Evolutionary conservation across 441 rosid genomes (phyloP), one percentile per base, ranked within the genome.

Genomic region (Pelargonium cotyledonis): DNA sequence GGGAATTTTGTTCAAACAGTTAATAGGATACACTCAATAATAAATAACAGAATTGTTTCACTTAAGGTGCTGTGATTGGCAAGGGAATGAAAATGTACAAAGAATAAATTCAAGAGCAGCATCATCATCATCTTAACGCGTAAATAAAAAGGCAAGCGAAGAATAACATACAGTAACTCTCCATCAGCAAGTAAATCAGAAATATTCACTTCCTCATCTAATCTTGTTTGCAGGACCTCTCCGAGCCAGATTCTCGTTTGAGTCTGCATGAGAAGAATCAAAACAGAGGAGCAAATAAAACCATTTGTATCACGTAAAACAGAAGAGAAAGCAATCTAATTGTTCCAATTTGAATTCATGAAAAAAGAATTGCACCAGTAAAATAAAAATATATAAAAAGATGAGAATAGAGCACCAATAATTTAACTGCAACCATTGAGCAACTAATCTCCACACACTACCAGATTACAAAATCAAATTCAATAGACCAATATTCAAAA

Each of bases 181-280:
- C 82, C 82, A 23, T 76, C 77, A 65, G 79, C 79, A 29, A 79
- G 74, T 35, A 76, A 70, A 68, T 79, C 82, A 26, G 79, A 71
- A 65, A 79, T 51, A 44, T 61, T 63, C 26, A 69, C 62, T 65
- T 68, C 70, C 26, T 76, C 75, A 53, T 65, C 60, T 10, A 73
- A 68, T 76, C 77, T 73, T 47, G 65, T 61, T 35, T 66, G 75
- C 14, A 79, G 77, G 53, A 79, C 82, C 68, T 78, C 75, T 65
- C 79, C 82, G 6, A 79, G 71, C 82, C 82, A 79, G 73, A 79
- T 70, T 49, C 77, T 73, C 14, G 79, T 65, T 70, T 79, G 79
- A 41, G 73, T 76, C 79, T 79, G 77, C 8, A 16, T 3, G 61
- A 21, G 11, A 44, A 35, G 62, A 53, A 29, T 3, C 31, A 55